Percentiles rank a stretch among this genome's conserved stretches.
Conservation (phyloP, 371 early-diverging fungal genomes). For the Parasitella parasitica region DNA sequence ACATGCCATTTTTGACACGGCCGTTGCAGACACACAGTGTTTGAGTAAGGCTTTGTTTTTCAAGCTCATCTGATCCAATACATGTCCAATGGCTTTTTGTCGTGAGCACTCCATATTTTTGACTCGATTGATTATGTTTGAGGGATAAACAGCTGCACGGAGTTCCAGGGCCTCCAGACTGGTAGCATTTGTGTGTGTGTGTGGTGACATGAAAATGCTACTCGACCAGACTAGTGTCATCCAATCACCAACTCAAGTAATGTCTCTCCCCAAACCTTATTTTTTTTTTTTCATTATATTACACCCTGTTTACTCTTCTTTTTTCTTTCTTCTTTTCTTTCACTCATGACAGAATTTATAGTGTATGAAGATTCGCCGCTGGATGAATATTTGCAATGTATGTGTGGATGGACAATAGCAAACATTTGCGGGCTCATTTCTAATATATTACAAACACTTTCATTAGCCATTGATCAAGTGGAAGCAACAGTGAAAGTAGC, state of each 20-base stretch:
- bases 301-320: not conserved
- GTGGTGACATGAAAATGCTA: too few relatives aligned
- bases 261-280: not conserved
- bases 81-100: not conserved
- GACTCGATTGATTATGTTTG: too few relatives aligned
- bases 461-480: slow-evolving; percentile 43
- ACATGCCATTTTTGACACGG: slow-evolving; percentile 1
- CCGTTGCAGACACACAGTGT: not conserved
- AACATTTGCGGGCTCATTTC: not conserved
- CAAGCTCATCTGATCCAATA: not conserved
- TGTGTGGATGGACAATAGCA: not conserved
- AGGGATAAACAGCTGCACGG: too few relatives aligned
- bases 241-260: too few relatives aligned
- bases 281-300: not conserved
- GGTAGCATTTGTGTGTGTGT: too few relatives aligned
- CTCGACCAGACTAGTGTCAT: too few relatives aligned
- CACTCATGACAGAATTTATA: slow-evolving; percentile 60
- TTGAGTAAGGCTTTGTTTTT: not conserved
- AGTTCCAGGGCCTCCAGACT: too few relatives aligned
- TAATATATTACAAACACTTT: not conserved
- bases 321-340: not conserved
- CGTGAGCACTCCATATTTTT: too few relatives aligned
- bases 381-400: slow-evolving; percentile 67
- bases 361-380: slow-evolving; percentile 76
- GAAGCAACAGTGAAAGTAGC: slow-evolving; percentile 42